Percentiles rank a stretch among this genome's conserved stretches.
Evolutionary conservation across 768 basidiomycete genomes (phyloP).

Genomic region (Chalciporus piperatus): DNA sequence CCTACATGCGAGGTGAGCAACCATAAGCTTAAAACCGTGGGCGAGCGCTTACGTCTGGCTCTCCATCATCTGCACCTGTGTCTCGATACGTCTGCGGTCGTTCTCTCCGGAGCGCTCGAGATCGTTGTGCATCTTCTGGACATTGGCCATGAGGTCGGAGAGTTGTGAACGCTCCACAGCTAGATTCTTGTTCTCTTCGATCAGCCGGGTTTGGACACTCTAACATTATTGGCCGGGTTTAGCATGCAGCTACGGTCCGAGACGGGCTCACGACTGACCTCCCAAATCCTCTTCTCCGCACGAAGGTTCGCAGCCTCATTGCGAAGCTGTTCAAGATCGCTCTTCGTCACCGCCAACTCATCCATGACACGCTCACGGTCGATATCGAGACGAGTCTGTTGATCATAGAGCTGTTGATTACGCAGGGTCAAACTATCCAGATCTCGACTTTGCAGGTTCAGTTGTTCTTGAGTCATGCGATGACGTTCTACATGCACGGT

Average conservation of each 20-base stretch:
- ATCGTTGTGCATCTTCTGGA: constrained; percentile 89
- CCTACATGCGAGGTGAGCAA: constrained; percentile 36
- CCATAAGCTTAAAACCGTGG: too few relatives aligned
- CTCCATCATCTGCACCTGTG: constrained; percentile 74
- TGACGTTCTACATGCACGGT: constrained; percentile 54
- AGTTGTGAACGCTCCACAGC: constrained; percentile 81
- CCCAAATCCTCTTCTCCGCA: constrained; percentile 93
- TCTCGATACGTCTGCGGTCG: constrained; percentile 78
- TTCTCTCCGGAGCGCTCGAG: constrained; percentile 81
- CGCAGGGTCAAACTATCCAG: constrained; percentile 64
- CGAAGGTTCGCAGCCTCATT: constrained; percentile 86
- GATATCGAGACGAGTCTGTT: constrained; percentile 72
- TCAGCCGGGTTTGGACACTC: constrained; percentile 77
- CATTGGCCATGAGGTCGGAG: constrained; percentile 83
- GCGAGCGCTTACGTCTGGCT: constrained; percentile 60
- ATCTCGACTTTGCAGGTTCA: constrained; percentile 58
- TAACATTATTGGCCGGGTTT: constrained; percentile 29
- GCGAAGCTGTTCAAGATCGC: constrained; percentile 70
- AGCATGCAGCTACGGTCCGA: neutral
- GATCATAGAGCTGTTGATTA: constrained; percentile 70
- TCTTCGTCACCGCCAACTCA: constrained; percentile 57
- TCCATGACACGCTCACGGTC: constrained; percentile 68
- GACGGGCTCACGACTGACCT: constrained; percentile 49
- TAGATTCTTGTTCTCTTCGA: constrained; percentile 81
- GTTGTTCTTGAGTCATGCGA: constrained; percentile 68